phyloP scores from a whole-genome alignment of 176 grass and related monocot species.

The Canna indica region DNA sequence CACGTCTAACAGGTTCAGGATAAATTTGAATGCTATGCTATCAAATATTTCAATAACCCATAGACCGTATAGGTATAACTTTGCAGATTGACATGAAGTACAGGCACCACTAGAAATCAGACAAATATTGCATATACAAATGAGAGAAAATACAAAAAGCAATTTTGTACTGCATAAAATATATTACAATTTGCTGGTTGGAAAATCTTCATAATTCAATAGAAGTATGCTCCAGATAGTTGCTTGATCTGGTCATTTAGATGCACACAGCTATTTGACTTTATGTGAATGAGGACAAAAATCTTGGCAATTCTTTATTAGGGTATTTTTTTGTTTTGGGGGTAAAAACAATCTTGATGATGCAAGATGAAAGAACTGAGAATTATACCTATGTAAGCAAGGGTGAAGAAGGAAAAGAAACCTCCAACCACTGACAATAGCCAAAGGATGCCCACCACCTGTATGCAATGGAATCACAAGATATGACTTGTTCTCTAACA shows the following conservation, averaged over 20 bases:
- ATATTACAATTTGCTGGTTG: too few relatives aligned
- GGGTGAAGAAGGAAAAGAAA: slow-evolving; percentile 80
- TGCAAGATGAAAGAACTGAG: slow-evolving; percentile 16
- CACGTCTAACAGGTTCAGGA: too few relatives aligned
- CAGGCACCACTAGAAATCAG: too few relatives aligned
- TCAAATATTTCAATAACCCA: too few relatives aligned
- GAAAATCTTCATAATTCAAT: neutral
- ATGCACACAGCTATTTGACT: neutral
- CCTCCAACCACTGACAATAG: slow-evolving; percentile 66
- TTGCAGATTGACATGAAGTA: too few relatives aligned
- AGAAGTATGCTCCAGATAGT: neutral
- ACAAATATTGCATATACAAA: too few relatives aligned
- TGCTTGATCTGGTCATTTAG: neutral
- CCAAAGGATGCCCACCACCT: slow-evolving; percentile 81
- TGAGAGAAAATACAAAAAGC: too few relatives aligned
- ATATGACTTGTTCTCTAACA: slow-evolving; percentile 12
- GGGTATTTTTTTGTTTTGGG: neutral
- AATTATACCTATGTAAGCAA: slow-evolving; percentile 80
- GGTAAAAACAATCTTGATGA: neutral
- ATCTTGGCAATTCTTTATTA: neutral
- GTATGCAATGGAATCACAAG: slow-evolving; percentile 25
- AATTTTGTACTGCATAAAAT: too few relatives aligned
- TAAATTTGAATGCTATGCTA: too few relatives aligned
- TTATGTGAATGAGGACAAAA: neutral
- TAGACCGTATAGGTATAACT: too few relatives aligned